These are phyloP conservation scores for Russula emetica DNA, from an alignment of 768 basidiomycete species.

Conservation along the genomic window DNA sequence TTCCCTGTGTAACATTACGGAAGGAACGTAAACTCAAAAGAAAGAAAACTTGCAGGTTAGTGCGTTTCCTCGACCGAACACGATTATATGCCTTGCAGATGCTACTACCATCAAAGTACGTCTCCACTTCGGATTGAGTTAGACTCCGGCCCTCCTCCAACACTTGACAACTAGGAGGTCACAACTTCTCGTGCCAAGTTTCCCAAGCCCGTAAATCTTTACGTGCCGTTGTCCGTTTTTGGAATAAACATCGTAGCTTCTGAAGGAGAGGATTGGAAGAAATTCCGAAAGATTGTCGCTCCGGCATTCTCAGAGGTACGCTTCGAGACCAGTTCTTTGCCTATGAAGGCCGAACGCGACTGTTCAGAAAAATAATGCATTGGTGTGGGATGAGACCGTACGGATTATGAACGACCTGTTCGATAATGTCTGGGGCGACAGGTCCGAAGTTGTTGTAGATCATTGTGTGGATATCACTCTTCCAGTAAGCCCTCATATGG, in stretches of 20 bases:
- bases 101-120: slow-evolving; percentile 19
- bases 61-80: background rate
- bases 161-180: slow-evolving; percentile 43
- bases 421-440: slow-evolving; percentile 45
- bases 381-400: slow-evolving; percentile 40
- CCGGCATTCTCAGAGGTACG: slow-evolving; percentile 63
- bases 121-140: background rate
- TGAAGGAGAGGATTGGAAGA: slow-evolving; percentile 63
- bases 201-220: slow-evolving; percentile 51
- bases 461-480: slow-evolving; percentile 51
- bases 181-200: slow-evolving; percentile 47
- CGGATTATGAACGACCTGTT: slow-evolving; percentile 34
- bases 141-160: background rate
- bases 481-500: slow-evolving; percentile 38
- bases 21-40: background rate
- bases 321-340: background rate
- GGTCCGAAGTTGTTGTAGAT: slow-evolving; percentile 40
- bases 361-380: slow-evolving; percentile 36
- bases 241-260: slow-evolving; percentile 62
- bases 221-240: slow-evolving; percentile 45
- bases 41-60: background rate
- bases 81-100: slow-evolving; percentile 17
- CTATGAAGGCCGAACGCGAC: background rate
- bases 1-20: background rate
- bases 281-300: slow-evolving; percentile 55